Evolutionary conservation across 805 yeast genomes (phyloP), one percentile per base, ranked within the genome.

Genomic region (Metschnikowia kofuensis): DNA sequence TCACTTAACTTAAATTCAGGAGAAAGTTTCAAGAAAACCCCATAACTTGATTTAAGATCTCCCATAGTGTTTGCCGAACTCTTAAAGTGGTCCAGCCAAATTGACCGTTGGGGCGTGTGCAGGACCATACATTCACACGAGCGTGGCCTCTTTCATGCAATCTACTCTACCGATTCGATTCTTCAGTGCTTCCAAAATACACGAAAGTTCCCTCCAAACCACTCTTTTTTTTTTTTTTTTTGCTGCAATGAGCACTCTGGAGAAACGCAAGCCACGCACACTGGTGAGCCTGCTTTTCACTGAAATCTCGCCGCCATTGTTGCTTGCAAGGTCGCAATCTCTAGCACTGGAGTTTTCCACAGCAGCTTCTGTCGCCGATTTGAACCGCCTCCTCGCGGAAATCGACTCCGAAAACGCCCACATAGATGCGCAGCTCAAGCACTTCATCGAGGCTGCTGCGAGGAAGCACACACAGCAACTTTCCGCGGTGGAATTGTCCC

Each of bases 401-500:
- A 68, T 73, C 38, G 75, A 71, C 54, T 34, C 34, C 1, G 48
- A 64, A 32, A 58, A 63, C 10, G 43, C 46, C 10, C 36, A 43
- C 12, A 57, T 69, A 28, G 72, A 70, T 49, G 41, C 52, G 14
- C 62, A 65, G 14, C 52, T 70, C 36, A 51, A 57, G 31, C 63
- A 60, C 6, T 67, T 60, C 40, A 60, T 62, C 4, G 53, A 48
- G 5, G 45, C 55, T 12, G 64, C 65, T 26, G 58, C 60, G 50
- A 62, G 64, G 34, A 65, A 64, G 38, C 70, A 69, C 44, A 66
- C 68, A 39, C 66, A 68, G 44, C 69, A 67, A 35, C 66, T 76
- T 27, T 65, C 74, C n/a, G 70, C 74, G 29, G 62, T 84, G 40
- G 92, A 87, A 57, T 67, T 85, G 45, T 68, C 76, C 15, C 67